These are phyloP conservation scores for Raffaelea ambrosiae DNA, from an alignment of 2,329 filamentous ascomycete species.

Conservation along the genomic window DNA sequence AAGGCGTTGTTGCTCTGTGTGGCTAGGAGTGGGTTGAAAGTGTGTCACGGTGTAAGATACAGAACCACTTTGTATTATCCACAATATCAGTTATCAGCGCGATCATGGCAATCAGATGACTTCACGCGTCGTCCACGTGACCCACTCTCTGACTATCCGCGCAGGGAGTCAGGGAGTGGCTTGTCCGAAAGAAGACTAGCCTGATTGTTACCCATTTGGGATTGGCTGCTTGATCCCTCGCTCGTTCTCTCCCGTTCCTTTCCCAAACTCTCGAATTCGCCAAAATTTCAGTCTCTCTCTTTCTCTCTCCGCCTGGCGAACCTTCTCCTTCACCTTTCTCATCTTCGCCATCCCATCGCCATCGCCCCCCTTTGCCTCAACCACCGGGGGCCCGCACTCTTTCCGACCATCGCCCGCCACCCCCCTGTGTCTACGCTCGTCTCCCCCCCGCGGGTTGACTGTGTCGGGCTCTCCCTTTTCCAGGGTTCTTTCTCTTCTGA, in stretches of 20 bases:
- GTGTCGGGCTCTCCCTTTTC: conserved; percentile 8
- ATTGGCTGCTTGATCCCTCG: neutral
- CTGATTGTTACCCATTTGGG: neutral
- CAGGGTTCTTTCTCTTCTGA: neutral
- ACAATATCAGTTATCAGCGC: too few species aligned
- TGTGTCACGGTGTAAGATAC: too few species aligned
- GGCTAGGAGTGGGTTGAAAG: too few species aligned
- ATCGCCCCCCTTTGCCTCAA: conserved; percentile 6
- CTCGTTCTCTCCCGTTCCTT: conserved; percentile 1
- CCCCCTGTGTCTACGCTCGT: conserved; percentile 5
- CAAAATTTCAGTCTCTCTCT: conserved; percentile 7
- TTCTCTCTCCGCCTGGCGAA: neutral
- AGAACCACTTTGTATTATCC: too few species aligned
- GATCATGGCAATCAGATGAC: too few species aligned
- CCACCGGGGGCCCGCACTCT: conserved; percentile 1
- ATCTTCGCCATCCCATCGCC: conserved; percentile 3
- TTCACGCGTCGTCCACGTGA: too few species aligned
- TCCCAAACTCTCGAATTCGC: conserved; percentile 7
- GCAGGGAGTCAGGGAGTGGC: neutral
- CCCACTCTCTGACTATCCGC: neutral
- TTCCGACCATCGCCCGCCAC: neutral
- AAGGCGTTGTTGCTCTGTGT: too few species aligned
- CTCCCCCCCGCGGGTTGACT: conserved; percentile 10
- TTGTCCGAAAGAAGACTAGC: too few species aligned
- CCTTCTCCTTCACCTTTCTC: neutral